Conservation (phyloP, 345 rosid genomes). For the Reutealis trisperma region DNA sequence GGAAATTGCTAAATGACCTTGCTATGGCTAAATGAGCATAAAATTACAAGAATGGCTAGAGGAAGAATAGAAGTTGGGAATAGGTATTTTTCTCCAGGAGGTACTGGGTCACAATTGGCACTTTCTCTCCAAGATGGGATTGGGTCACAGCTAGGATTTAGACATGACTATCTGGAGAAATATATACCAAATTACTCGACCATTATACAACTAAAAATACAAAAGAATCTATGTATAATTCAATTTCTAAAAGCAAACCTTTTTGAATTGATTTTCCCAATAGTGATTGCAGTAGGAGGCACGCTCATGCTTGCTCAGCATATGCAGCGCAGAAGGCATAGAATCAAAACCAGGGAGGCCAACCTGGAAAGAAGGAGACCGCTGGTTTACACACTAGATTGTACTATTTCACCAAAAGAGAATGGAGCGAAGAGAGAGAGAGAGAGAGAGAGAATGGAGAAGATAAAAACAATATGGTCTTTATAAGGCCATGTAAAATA, state of each 20-base stretch:
- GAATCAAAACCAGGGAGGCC: conserved; percentile 99
- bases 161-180: neutral
- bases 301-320: conserved; percentile 96
- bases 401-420: neutral
- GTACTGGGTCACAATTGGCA: neutral
- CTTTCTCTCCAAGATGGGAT: neutral
- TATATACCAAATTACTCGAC: neutral
- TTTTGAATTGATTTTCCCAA: conserved; percentile 91
- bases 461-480: too few species aligned
- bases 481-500: conserved; percentile 9
- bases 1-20: too few species aligned
- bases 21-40: neutral
- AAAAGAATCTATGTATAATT: neutral
- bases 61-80: neutral
- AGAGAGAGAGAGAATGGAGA: too few species aligned
- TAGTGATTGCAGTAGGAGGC: conserved; percentile 98
- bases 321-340: conserved; percentile 85
- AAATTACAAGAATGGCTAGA: neutral
- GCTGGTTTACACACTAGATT: conserved; percentile 3
- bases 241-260: conserved; percentile 54
- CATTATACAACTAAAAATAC: neutral
- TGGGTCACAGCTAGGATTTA: neutral
- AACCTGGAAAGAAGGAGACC: conserved; percentile 58
- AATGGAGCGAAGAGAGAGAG: neutral
- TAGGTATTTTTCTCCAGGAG: neutral